Evolutionary conservation across 2,329 filamentous ascomycete species (phyloP), one percentile per base, ranked within the genome.

Genomic region (Tolypocladium sp.): DNA sequence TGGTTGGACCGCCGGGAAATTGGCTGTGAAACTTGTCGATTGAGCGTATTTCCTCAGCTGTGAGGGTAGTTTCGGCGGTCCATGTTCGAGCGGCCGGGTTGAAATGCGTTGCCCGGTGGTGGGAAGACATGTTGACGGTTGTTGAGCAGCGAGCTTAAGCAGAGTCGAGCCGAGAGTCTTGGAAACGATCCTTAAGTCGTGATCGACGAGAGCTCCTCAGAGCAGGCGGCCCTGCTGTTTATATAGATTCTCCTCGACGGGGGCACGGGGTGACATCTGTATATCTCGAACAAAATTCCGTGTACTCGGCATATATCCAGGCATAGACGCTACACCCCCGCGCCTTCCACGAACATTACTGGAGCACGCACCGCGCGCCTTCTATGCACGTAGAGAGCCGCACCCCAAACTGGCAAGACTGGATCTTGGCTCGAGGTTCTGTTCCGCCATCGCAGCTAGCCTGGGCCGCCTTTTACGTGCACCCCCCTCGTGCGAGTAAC

Each of bases 1-100:
- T 77, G 0, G 85, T 88, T 17, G 72, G 70, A 5, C 71, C 68
- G 63, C 84, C 88, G 53, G 60, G 55, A 4, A 65, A 56, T 15
- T 62, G 59, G 42, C 58, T 6, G 35, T 65, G 63, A n/a, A 65
- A 65, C 41, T 30, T 57, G 55, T 56, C 57, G 17, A 63, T 52
- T 17, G 60, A 35, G 5, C 51, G 49, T 22, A 3, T 22, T 15
- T 58, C 55, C 10, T 55, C 53, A 30, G 54, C 52, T 2, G 59
- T 54, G 22, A 46, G 20, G 25, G 60, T 35, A 20, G 54, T 13
- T 1, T 55, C 51, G 12, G 59, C 57, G 30, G 27, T 58, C 62
- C 60, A 64, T 12, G 60, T 53, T 25, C 46, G 51, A 25, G 64
- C 64, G 9, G 25, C 35, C 4, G 60, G 51, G 54, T 64, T 65